Base-by-base conservation (phyloP, 768 basidiomycete species). In the Crassisporium funariophilum region DNA sequence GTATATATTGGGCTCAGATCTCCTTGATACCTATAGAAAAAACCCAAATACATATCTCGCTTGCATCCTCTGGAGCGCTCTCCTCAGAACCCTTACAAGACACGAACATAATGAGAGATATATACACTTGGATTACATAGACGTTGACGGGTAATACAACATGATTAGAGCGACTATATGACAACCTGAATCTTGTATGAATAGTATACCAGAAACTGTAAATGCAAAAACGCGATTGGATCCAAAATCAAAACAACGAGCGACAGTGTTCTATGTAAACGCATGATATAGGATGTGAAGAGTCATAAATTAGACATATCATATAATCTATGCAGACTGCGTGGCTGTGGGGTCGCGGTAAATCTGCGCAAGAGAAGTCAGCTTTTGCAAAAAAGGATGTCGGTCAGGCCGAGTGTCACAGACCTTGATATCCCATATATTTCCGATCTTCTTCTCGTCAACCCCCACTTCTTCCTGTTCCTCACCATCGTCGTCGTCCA, bases 391-490 rank as follows among this genome's bases (percentile, higher is more conserved):
- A 19, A 7, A 37, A n/a, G 23, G 20, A 41, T 17, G 35, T 9
- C 24, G 11, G 35, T 12, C 20, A 6, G 12, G 20, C 3, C 25
- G 16, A 31, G 21, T 29, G 13, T 35, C 16, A 61, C 72, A 27
- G n/a, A 87, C 85, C 77, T 87, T 86, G 45, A 84, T 70, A 65
- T 73, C 74, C 89, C 84, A 91, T 48, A 91, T 81, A 61, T 86
- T 78, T 16, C 86, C 87, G 41, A 88, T 77, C 44, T 66, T 76
- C 59, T 71, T 72, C 8, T 67, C 64, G 10, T 49, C 56, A 13
- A 27, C 39, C 5, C 43, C 17, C 6, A 44, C 35, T 17, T 63
- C 61, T 15, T 56, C n/a, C n/a, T n/a, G n/a, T n/a, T n/a, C n/a
- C n/a, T n/a, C n/a, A n/a, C n/a, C 57, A 9, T 60, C 65, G 2